Conservation (phyloP, 352 stramenopile species). For the Halophytophthora polymorphica region DNA sequence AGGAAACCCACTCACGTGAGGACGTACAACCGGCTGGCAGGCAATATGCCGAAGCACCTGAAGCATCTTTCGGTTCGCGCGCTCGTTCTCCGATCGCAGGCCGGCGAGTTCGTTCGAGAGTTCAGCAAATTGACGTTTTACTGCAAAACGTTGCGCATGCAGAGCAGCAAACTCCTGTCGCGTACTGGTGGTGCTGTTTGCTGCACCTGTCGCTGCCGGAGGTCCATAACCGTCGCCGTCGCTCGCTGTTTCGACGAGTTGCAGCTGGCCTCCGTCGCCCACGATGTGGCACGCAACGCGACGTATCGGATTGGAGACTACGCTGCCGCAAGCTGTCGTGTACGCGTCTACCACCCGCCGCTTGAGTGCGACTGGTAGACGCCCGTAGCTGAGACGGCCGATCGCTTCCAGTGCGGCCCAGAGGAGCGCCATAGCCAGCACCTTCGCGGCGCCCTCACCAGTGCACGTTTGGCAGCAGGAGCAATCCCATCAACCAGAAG, state of each 20-base stretch:
- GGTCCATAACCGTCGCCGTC: no score
- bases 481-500: conserved; percentile 9
- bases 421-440: neutral
- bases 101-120: conserved; percentile 6
- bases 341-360: neutral
- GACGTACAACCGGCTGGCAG: no score
- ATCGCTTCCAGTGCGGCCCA: neutral
- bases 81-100: no score
- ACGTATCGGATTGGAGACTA: neutral
- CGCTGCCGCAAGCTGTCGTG: neutral
- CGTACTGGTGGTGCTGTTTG: neutral
- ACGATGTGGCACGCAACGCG: neutral
- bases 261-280: neutral
- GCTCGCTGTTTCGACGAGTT: neutral
- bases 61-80: no score
- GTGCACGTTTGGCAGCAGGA: neutral
- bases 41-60: no score
- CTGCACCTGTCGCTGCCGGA: no score
- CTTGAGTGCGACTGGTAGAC: neutral
- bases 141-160: conserved; percentile 3
- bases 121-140: neutral
- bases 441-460: conserved; percentile 1
- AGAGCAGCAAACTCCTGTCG: conserved; percentile 6
- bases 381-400: no score
- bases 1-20: no score